phyloP scores from a whole-genome alignment of 495 filamentous ascomycete species.

The Daldinia bambusicola region DNA sequence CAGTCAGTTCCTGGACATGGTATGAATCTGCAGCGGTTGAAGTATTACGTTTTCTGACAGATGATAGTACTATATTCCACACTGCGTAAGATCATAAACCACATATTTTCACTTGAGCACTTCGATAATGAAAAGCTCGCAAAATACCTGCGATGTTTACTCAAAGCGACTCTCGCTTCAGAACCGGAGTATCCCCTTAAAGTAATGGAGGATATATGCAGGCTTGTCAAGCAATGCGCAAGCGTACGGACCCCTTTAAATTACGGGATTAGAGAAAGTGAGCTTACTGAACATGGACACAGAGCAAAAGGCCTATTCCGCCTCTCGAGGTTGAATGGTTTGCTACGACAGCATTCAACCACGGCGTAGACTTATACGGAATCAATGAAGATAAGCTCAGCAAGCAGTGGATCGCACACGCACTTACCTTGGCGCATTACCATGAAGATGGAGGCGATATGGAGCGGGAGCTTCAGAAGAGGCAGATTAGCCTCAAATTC shows the following conservation, averaged over 20 bases:
- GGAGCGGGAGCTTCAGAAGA: slow-evolving; percentile 63
- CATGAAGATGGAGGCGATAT: slow-evolving; percentile 62
- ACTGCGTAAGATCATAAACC: slow-evolving; percentile 70
- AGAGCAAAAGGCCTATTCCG: slow-evolving; percentile 67
- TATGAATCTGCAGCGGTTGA: slow-evolving; percentile 36
- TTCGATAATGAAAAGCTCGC: slow-evolving; percentile 67
- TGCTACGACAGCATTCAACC: slow-evolving; percentile 77
- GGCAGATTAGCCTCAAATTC: slow-evolving; percentile 62
- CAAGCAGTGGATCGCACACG: slow-evolving; percentile 72
- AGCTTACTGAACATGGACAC: slow-evolving; percentile 8
- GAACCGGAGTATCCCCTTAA: slow-evolving; percentile 59
- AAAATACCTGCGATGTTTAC: slow-evolving; percentile 78
- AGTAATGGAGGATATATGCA: slow-evolving; percentile 66
- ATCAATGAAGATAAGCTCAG: slow-evolving; percentile 64
- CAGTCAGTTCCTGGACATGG: slow-evolving; percentile 60
- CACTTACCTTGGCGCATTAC: slow-evolving; percentile 69
- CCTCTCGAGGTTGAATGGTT: slow-evolving; percentile 81
- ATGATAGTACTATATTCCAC: slow-evolving; percentile 58
- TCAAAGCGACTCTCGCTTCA: slow-evolving; percentile 67
- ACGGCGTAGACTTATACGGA: slow-evolving; percentile 76
- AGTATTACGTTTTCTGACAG: slow-evolving; percentile 14
- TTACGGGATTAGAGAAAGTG: background rate
- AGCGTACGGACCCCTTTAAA: slow-evolving; percentile 46
- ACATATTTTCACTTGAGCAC: slow-evolving; percentile 64
- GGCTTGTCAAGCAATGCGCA: slow-evolving; percentile 57